Conservation (phyloP, 2,329 filamentous ascomycete species). For the Cercospora citrullina region DNA sequence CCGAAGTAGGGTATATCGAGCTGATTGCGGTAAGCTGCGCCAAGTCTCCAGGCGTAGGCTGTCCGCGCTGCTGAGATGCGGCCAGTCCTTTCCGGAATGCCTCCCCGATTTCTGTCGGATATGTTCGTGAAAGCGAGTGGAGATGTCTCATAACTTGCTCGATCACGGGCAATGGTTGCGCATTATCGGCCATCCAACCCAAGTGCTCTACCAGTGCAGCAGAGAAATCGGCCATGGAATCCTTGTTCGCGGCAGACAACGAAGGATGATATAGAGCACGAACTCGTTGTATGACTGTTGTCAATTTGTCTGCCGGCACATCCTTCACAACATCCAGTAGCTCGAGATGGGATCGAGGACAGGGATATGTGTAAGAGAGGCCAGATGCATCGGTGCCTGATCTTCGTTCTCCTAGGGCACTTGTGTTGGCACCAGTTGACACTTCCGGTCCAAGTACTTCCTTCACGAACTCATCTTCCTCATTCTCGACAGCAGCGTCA, state of each 20-base stretch:
- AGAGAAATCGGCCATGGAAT: conserved; percentile 71
- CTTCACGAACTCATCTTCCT: conserved; percentile 51
- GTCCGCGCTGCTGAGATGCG: conserved; percentile 55
- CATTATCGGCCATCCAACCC: conserved; percentile 56
- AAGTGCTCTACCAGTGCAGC: conserved; percentile 66
- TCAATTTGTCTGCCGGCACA: conserved; percentile 65
- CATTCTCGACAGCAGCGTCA: conserved; percentile 39
- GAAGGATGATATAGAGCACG: conserved; percentile 90
- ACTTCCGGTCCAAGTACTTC: conserved; percentile 40
- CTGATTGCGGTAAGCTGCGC: conserved; percentile 80
- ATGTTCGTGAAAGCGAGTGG: conserved; percentile 87
- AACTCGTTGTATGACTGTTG: conserved; percentile 82
- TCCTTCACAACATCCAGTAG: conserved; percentile 65
- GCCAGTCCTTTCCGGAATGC: conserved; percentile 75
- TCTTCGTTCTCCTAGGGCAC: conserved; percentile 46
- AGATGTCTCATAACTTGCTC: conserved; percentile 85
- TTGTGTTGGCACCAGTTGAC: conserved; percentile 23
- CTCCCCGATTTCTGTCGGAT: conserved; percentile 72
- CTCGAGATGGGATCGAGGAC: conserved; percentile 75
- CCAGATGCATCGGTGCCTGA: conserved; percentile 38
- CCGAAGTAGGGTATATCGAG: conserved; percentile 87
- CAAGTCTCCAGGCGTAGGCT: conserved; percentile 68
- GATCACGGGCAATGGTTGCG: conserved; percentile 61
- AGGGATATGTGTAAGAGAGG: conserved; percentile 81
- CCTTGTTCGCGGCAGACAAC: conserved; percentile 80